Percentiles rank a stretch among this genome's conserved stretches.
Evolutionary conservation across 148 eudicot species (phyloP).

Genomic region (Simmondsia chinensis): DNA sequence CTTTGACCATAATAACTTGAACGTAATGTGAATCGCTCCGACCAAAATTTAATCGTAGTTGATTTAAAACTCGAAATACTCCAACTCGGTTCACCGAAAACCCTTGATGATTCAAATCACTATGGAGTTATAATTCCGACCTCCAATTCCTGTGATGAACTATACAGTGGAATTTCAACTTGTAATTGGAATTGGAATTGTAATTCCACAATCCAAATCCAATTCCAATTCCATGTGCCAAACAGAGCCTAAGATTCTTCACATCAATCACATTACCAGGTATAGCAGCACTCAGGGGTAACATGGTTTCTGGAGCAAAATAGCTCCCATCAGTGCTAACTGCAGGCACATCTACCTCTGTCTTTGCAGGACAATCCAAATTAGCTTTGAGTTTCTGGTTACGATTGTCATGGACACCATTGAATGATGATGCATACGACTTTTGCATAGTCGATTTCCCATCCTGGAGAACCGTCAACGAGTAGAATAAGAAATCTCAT

Average conservation of each 20-base stretch:
- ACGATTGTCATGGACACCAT: slow-evolving; percentile 17
- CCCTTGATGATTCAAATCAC: too few species aligned
- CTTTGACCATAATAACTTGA: too few species aligned
- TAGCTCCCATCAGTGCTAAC: slow-evolving; percentile 22
- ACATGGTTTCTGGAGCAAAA: slow-evolving; percentile 18
- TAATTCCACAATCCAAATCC: neutral
- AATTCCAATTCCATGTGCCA: neutral
- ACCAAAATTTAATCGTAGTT: too few species aligned
- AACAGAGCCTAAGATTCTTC: too few species aligned
- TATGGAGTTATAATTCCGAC: too few species aligned
- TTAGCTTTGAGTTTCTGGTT: slow-evolving; percentile 30
- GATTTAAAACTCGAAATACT: too few species aligned
- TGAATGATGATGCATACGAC: slow-evolving; percentile 12
- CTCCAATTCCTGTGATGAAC: too few species aligned
- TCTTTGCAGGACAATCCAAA: slow-evolving; percentile 26
- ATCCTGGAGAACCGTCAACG: slow-evolving; percentile 27
- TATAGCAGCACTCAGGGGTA: slow-evolving; percentile 27
- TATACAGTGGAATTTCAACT: too few species aligned
- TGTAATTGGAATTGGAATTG: too few species aligned
- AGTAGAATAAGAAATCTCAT: neutral
- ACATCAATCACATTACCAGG: slow-evolving; percentile 34
- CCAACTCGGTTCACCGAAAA: too few species aligned
- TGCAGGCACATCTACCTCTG: slow-evolving; percentile 28
- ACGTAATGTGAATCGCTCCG: too few species aligned
- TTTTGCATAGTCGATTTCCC: slow-evolving; percentile 19